phyloP scores from a whole-genome alignment of 2,329 filamentous ascomycete species.

The Cadophora malorum region DNA sequence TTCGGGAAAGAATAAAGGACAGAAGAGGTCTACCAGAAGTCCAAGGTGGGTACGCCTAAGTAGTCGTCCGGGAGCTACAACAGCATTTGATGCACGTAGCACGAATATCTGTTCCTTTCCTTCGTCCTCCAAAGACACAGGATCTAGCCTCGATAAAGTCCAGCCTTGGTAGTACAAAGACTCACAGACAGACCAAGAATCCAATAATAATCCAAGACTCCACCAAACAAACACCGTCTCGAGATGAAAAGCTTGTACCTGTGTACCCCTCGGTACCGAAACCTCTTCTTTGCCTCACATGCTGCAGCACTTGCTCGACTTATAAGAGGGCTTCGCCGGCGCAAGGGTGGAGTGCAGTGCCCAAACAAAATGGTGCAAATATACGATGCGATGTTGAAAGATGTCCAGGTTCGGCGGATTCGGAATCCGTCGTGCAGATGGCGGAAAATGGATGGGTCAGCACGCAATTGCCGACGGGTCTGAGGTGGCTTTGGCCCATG shows the following conservation, averaged over 20 bases:
- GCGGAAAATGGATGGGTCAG: conserved; percentile 3
- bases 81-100: background rate
- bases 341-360: background rate
- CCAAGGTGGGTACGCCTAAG: background rate
- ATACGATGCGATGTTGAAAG: background rate
- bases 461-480: conserved; percentile 10
- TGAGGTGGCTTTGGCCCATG: background rate
- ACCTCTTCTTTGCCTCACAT: background rate
- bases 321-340: background rate
- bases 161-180: background rate
- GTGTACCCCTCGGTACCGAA: background rate
- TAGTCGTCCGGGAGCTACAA: background rate
- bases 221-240: conserved; percentile 6
- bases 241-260: background rate
- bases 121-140: background rate
- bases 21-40: background rate
- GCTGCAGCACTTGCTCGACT: background rate
- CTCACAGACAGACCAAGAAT: background rate
- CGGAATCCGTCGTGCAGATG: background rate
- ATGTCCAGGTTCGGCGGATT: background rate
- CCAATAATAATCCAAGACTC: background rate
- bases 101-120: background rate
- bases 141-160: background rate
- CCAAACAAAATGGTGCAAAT: background rate
- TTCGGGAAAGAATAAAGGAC: background rate